phyloP scores from a whole-genome alignment of 2,329 filamentous ascomycete genomes.

The Diplocarpon mali region DNA sequence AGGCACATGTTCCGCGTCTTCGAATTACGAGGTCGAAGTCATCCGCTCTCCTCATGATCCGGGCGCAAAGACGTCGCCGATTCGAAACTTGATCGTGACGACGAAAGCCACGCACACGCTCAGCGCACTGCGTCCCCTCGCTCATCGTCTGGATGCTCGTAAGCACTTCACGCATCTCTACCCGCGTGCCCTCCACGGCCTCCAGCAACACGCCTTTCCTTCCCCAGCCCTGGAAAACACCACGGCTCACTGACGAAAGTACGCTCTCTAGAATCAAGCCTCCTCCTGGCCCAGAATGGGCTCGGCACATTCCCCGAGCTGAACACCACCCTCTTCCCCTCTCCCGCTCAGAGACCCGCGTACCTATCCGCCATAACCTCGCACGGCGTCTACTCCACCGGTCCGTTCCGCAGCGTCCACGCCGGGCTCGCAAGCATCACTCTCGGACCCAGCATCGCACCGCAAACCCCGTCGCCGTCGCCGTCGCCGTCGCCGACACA shows the following conservation, averaged over 20 bases:
- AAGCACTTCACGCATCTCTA: too few species aligned
- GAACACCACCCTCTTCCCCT: constrained; percentile 45
- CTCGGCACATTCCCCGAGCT: constrained; percentile 61
- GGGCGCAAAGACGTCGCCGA: constrained; percentile 25
- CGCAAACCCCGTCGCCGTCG: not conserved
- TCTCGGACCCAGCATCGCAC: constrained; percentile 31
- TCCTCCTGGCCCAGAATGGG: constrained; percentile 82
- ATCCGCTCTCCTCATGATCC: constrained; percentile 1
- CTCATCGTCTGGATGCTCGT: constrained; percentile 15
- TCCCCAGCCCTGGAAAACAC: too few species aligned
- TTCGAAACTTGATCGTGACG: constrained; percentile 66
- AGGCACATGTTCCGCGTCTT: constrained; percentile 14
- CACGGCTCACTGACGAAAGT: constrained; percentile 32
- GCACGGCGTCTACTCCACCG: constrained; percentile 43
- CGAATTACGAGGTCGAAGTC: constrained; percentile 17
- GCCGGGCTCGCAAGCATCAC: constrained; percentile 38
- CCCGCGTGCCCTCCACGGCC: too few species aligned
- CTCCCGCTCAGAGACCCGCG: constrained; percentile 46
- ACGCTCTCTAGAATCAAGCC: constrained; percentile 51
- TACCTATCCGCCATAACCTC: constrained; percentile 60
- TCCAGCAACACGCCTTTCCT: too few species aligned
- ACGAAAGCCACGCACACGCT: constrained; percentile 63
- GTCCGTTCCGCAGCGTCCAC: constrained; percentile 41
- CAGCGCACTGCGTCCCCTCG: constrained; percentile 46
- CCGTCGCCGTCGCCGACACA: not conserved